Evolutionary conservation across 176 grass and related monocot genomes (phyloP).

Genomic region (Chloris gayana): DNA sequence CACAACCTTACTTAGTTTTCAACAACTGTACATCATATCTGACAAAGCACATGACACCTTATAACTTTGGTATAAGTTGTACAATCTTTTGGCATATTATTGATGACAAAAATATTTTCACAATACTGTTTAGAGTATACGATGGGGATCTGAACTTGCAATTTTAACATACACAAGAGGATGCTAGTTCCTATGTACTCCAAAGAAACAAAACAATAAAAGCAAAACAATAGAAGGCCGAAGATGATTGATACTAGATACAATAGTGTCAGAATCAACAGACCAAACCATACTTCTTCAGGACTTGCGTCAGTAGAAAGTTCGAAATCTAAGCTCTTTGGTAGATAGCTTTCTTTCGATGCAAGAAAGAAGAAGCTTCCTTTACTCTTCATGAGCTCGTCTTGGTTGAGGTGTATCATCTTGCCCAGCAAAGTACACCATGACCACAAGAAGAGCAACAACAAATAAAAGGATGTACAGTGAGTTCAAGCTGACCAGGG

Average conservation of each 20-base stretch:
- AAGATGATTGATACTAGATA: slow-evolving; percentile 23
- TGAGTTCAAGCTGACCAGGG: slow-evolving; percentile 71
- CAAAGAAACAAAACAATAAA: slow-evolving; percentile 31
- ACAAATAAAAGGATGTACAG: slow-evolving; percentile 81
- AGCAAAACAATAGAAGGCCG: slow-evolving; percentile 1
- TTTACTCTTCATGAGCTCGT: slow-evolving; percentile 52
- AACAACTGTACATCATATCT: background rate
- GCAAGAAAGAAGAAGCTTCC: background rate
- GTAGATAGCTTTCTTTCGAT: slow-evolving; percentile 1
- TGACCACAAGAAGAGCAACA: slow-evolving; percentile 64
- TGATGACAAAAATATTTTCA: slow-evolving; percentile 27
- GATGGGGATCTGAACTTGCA: background rate
- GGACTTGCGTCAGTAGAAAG: slow-evolving; percentile 19
- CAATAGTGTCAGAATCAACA: slow-evolving; percentile 28
- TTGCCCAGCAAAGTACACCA: slow-evolving; percentile 70
- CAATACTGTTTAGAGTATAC: slow-evolving; percentile 21
- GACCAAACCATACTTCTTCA: slow-evolving; percentile 31
- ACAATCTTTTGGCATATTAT: slow-evolving; percentile 30
- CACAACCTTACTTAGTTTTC: background rate
- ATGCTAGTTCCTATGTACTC: slow-evolving; percentile 28
- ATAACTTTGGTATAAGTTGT: slow-evolving; percentile 36
- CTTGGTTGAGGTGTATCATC: slow-evolving; percentile 49
- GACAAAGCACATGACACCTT: background rate
- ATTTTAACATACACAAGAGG: slow-evolving; percentile 28
- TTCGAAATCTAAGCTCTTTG: background rate